Evolutionary conservation across 805 yeast species (phyloP).

Genomic region (Metschnikowia lochheadii): DNA sequence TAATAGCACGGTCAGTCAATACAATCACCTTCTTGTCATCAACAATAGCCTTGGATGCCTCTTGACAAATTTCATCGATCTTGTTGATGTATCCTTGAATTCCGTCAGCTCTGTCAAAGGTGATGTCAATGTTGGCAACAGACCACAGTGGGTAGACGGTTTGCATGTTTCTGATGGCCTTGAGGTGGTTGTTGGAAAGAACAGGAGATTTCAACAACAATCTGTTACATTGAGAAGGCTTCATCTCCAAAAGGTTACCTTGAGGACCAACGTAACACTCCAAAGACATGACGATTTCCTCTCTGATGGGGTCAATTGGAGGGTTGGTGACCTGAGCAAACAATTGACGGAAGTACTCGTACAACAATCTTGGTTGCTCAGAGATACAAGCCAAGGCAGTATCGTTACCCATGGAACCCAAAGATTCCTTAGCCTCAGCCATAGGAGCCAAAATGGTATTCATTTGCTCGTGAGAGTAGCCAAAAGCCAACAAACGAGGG

Average conservation of each 20-base stretch:
- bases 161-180: constrained; percentile 68
- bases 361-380: constrained; percentile 84
- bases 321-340: constrained; percentile 99
- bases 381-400: constrained; percentile 92
- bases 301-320: constrained; percentile 97
- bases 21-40: constrained; percentile 70
- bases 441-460: constrained; percentile 82
- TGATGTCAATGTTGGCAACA: constrained; percentile 76
- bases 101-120: constrained; percentile 81
- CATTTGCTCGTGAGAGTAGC: constrained; percentile 92
- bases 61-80: constrained; percentile 80
- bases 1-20: constrained; percentile 65
- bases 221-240: constrained; percentile 87
- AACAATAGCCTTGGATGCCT: constrained; percentile 81
- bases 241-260: constrained; percentile 91
- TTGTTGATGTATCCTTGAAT: constrained; percentile 80
- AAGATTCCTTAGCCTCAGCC: constrained; percentile 94
- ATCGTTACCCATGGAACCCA: constrained; percentile 99
- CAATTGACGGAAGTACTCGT: constrained; percentile 91
- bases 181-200: constrained; percentile 65
- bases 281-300: constrained; percentile 92
- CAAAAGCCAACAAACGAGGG: constrained; percentile 79
- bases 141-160: constrained; percentile 85
- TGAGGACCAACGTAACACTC: constrained; percentile 99
- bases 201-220: constrained; percentile 80